phyloP scores from a whole-genome alignment of 2,329 filamentous ascomycete genomes.

The Fonsecaea monophora region DNA sequence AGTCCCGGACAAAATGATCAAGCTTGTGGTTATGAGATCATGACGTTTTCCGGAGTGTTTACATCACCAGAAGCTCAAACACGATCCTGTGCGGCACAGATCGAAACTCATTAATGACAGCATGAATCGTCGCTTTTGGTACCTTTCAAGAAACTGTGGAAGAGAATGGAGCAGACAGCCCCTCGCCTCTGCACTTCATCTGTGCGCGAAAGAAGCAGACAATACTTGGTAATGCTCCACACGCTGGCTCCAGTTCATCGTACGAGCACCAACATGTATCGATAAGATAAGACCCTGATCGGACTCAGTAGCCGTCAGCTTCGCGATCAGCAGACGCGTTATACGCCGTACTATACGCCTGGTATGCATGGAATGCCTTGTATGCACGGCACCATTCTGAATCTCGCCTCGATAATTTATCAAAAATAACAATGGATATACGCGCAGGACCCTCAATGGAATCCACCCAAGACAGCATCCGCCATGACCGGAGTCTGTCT shows the following conservation, averaged over 20 bases:
- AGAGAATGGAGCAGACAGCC: not conserved
- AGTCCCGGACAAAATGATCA: not conserved
- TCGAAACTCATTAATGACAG: slow-evolving; percentile 3
- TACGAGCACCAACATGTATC: not conserved
- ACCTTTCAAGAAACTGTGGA: not conserved
- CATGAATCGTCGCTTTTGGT: not conserved
- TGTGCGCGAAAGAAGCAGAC: not conserved
- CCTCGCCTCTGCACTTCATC: not conserved
- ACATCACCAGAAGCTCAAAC: slow-evolving; percentile 11
- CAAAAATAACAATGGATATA: slow-evolving; percentile 2
- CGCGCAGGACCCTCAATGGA: not conserved
- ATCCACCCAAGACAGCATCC: not conserved
- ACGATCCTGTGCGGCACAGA: not conserved
- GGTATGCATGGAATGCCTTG: not conserved
- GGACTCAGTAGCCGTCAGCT: not conserved
- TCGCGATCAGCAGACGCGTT: not conserved
- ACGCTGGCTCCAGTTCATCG: not conserved
- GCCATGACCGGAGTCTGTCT: not conserved
- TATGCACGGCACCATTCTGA: not conserved
- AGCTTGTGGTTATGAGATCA: slow-evolving; percentile 12
- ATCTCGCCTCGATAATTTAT: not conserved
- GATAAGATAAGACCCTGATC: not conserved
- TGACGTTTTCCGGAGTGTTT: slow-evolving; percentile 17
- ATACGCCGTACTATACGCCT: not conserved
- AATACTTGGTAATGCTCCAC: not conserved